A percentile compares a stretch with the other conserved stretches of the same genome.
These are phyloP conservation scores for Toxicodendron radicans DNA, from an alignment of 345 rosid genomes.

Conservation along the genomic window DNA sequence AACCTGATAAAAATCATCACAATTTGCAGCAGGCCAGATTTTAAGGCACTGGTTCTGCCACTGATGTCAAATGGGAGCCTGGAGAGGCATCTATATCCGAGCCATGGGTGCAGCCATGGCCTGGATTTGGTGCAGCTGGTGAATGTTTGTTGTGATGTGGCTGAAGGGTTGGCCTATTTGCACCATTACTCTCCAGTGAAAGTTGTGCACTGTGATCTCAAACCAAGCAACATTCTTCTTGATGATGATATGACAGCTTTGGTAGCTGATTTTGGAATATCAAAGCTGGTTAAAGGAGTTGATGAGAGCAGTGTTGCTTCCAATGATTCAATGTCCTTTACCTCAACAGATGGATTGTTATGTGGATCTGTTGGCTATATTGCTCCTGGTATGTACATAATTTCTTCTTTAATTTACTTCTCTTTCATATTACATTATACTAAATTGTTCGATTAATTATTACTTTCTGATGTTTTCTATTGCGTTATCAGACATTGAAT, in stretches of 20 bases:
- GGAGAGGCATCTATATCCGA: constrained; percentile 68
- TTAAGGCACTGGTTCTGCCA: constrained; percentile 87
- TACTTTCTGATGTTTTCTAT: too few species aligned
- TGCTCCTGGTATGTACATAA: constrained; percentile 68
- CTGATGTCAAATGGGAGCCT: constrained; percentile 87
- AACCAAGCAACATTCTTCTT: constrained; percentile 91
- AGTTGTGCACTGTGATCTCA: constrained; percentile 95
- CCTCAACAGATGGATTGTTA: constrained; percentile 69
- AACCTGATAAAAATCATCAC: constrained; percentile 85
- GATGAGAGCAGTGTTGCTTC: constrained; percentile 34
- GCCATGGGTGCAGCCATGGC: constrained; percentile 30
- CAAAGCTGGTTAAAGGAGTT: constrained; percentile 54
- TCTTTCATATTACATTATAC: not conserved
- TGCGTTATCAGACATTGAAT: too few species aligned
- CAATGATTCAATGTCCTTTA: constrained; percentile 54
- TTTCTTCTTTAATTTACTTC: not conserved
- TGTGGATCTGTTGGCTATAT: constrained; percentile 94
- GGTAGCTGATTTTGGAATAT: constrained; percentile 87
- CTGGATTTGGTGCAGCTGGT: constrained; percentile 72
- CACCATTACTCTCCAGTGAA: constrained; percentile 81
- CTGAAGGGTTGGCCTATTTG: constrained; percentile 82
- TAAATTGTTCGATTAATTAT: too few species aligned
- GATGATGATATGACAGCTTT: constrained; percentile 87
- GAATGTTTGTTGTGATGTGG: constrained; percentile 74
- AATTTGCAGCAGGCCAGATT: constrained; percentile 78